A percentile compares a stretch with the other conserved stretches of the same genome.
These are phyloP conservation scores for Penicillium robsamsonii DNA, from an alignment of 495 filamentous ascomycete species.

Conservation along the genomic window DNA sequence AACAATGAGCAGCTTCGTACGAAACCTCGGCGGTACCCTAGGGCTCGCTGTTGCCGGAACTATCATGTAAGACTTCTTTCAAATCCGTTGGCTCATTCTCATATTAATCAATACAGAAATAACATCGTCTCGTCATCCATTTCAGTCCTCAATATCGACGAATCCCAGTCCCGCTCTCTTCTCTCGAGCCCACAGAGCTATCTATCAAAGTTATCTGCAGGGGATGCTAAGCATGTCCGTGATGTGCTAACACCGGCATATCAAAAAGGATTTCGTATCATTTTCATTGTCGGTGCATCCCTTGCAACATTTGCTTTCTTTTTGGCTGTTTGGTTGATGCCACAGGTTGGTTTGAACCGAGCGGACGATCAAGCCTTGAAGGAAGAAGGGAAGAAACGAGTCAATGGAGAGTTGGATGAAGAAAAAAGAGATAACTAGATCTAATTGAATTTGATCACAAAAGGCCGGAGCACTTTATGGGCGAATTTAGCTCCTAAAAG, in stretches of 20 bases:
- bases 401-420: slow-evolving; percentile 19
- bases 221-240: slow-evolving; percentile 37
- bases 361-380: slow-evolving; percentile 49
- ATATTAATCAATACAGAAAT: slow-evolving; percentile 33
- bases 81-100: not conserved
- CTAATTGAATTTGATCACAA: not conserved
- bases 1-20: slow-evolving; percentile 43
- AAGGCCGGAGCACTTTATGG: not conserved
- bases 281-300: slow-evolving; percentile 49
- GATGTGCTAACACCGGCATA: slow-evolving; percentile 46
- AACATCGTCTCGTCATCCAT: slow-evolving; percentile 42
- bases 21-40: slow-evolving; percentile 53
- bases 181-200: slow-evolving; percentile 33
- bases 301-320: slow-evolving; percentile 47
- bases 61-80: slow-evolving; percentile 37
- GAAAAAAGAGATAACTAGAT: slow-evolving; percentile 9
- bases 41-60: slow-evolving; percentile 53
- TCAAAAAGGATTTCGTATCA: slow-evolving; percentile 47
- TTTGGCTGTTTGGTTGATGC: slow-evolving; percentile 45
- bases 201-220: slow-evolving; percentile 25
- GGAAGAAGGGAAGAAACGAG: slow-evolving; percentile 40
- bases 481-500: not conserved
- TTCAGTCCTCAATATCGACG: slow-evolving; percentile 29
- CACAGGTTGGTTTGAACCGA: slow-evolving; percentile 43
- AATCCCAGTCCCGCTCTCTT: slow-evolving; percentile 29